These are phyloP conservation scores for Phialophora chinensis DNA, from an alignment of 2,329 filamentous ascomycete species.

Conservation along the genomic window DNA sequence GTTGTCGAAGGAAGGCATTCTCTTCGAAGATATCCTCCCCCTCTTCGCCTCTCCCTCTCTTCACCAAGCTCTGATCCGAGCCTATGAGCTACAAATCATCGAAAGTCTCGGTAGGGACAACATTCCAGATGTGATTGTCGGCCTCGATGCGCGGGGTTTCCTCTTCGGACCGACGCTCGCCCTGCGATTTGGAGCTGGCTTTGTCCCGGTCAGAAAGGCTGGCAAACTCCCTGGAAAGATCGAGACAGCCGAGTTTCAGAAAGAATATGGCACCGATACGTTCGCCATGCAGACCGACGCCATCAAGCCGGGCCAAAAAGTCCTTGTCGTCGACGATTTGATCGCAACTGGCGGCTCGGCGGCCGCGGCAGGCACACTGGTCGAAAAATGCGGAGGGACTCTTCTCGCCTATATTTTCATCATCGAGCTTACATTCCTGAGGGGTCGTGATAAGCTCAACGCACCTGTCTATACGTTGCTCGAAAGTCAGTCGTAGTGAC, in stretches of 20 bases:
- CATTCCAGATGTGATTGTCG: slow-evolving; percentile 87
- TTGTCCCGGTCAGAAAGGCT: slow-evolving; percentile 92
- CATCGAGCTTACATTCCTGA: slow-evolving; percentile 90
- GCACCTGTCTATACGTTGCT: slow-evolving; percentile 84
- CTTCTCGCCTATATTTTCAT: slow-evolving; percentile 92
- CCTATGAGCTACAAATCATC: slow-evolving; percentile 81
- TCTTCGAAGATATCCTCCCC: slow-evolving; percentile 98
- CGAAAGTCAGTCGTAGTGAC: slow-evolving; percentile 58
- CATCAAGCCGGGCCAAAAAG: slow-evolving; percentile 83
- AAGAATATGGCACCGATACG: slow-evolving; percentile 94
- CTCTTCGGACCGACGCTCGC: slow-evolving; percentile 92
- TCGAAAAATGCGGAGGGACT: slow-evolving; percentile 83
- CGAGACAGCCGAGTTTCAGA: slow-evolving; percentile 83
- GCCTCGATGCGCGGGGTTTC: slow-evolving; percentile 92
- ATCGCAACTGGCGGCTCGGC: slow-evolving; percentile 97
- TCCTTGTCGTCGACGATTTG: slow-evolving; percentile 94
- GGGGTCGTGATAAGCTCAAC: slow-evolving; percentile 87
- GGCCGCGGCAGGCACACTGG: slow-evolving; percentile 81
- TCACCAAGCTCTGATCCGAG: slow-evolving; percentile 78
- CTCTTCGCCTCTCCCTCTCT: slow-evolving; percentile 80
- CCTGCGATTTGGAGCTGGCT: slow-evolving; percentile 78
- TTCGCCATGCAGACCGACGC: slow-evolving; percentile 95
- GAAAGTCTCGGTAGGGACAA: slow-evolving; percentile 63
- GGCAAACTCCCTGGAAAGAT: slow-evolving; percentile 94
- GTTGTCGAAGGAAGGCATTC: slow-evolving; percentile 62